Evolutionary conservation across 2,329 filamentous ascomycete species (phyloP).

Genomic region (Apiospora malaysiana): DNA sequence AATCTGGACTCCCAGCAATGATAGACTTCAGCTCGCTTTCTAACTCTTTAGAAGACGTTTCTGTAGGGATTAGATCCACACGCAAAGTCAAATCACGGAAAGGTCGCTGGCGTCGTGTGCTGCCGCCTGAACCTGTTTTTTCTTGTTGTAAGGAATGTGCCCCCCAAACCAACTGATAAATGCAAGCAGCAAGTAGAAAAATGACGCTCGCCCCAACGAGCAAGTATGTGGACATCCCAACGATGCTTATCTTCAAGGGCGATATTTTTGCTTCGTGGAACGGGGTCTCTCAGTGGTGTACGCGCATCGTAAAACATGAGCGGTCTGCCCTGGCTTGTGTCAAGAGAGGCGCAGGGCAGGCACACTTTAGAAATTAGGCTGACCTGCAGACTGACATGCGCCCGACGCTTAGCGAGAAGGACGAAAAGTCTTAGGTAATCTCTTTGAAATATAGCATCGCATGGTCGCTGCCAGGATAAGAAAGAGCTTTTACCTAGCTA

Average conservation of each 20-base stretch:
- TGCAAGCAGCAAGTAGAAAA: neutral
- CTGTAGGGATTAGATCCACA: slow-evolving; percentile 17
- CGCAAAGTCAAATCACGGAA: slow-evolving; percentile 19
- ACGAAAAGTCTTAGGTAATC: too few relatives aligned
- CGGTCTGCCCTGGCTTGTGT: neutral
- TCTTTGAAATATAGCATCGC: too few relatives aligned
- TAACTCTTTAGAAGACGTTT: neutral
- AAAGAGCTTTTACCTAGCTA: too few relatives aligned
- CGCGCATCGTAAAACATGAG: neutral
- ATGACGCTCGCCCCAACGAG: neutral
- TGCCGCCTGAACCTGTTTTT: neutral
- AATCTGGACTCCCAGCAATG: neutral
- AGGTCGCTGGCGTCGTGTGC: neutral
- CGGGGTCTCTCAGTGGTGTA: neutral
- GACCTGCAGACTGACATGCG: neutral
- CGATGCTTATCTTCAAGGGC: neutral
- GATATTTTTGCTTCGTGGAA: neutral
- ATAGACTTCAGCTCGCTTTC: slow-evolving; percentile 21
- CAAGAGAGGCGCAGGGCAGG: neutral
- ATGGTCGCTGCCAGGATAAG: too few relatives aligned
- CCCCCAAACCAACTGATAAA: neutral
- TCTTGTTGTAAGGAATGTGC: neutral
- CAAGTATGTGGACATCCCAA: neutral
- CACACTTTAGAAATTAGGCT: neutral
- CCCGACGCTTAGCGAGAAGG: too few relatives aligned